Evolutionary conservation across 345 rosid species (phyloP).

Genomic region (Brassica carinata): DNA sequence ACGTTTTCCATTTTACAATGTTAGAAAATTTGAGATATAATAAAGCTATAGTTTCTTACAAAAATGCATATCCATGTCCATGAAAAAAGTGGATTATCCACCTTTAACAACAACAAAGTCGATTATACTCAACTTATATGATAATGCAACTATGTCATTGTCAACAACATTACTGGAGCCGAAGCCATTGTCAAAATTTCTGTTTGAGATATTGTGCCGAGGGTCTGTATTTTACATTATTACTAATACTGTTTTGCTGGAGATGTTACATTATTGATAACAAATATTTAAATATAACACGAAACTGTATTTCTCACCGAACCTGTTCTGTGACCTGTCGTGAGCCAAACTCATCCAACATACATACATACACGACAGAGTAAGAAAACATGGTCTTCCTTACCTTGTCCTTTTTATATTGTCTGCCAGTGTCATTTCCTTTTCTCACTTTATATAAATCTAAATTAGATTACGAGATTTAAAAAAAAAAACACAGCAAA

Average conservation of each 20-base stretch:
- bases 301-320: slow-evolving; percentile 36
- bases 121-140: slow-evolving; percentile 1
- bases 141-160: not conserved
- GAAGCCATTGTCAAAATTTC: not conserved
- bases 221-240: not conserved
- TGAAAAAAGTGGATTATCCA: not conserved
- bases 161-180: not conserved
- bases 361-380: slow-evolving; percentile 31
- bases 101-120: not conserved
- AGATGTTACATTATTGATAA: slow-evolving; percentile 21
- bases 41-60: not conserved
- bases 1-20: slow-evolving; percentile 21
- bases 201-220: not conserved
- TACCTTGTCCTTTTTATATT: not conserved
- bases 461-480: not conserved
- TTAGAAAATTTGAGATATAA: not conserved
- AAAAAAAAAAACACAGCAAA: not conserved
- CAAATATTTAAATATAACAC: slow-evolving; percentile 6
- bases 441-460: not conserved
- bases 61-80: not conserved
- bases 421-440: slow-evolving; percentile 7
- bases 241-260: slow-evolving; percentile 2
- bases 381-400: slow-evolving; percentile 36
- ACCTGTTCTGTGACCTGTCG: slow-evolving; percentile 22
- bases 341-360: slow-evolving; percentile 34